Percentiles rank a stretch among this genome's conserved stretches.
Evolutionary conservation across 306 rosid species (phyloP).

Genomic region (Medicago ruthenica): DNA sequence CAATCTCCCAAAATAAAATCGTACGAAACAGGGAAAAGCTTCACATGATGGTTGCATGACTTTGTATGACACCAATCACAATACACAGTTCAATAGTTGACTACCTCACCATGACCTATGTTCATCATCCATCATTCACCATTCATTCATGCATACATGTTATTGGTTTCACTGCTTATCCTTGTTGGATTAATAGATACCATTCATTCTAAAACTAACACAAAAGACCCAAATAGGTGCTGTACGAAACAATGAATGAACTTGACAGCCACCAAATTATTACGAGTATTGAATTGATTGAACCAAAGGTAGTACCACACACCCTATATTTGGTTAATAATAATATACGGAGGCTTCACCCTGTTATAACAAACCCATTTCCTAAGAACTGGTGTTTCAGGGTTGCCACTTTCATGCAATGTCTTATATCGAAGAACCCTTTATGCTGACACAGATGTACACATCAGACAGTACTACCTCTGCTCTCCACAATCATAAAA

Average conservation of each 20-base stretch:
- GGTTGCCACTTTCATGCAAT: slow-evolving; percentile 44
- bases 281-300: slow-evolving; percentile 18
- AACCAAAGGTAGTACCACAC: slow-evolving; percentile 19
- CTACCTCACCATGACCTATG: slow-evolving; percentile 20
- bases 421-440: slow-evolving; percentile 34
- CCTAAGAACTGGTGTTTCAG: slow-evolving; percentile 51
- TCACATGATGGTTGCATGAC: slow-evolving; percentile 45
- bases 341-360: slow-evolving; percentile 20
- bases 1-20: slow-evolving; percentile 16
- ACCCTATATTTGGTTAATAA: slow-evolving; percentile 36
- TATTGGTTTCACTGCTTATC: slow-evolving; percentile 26
- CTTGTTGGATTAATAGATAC: background rate
- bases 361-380: slow-evolving; percentile 38
- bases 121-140: slow-evolving; percentile 29
- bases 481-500: slow-evolving; percentile 35
- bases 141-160: slow-evolving; percentile 32
- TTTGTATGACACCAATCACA: slow-evolving; percentile 35
- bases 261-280: slow-evolving; percentile 38
- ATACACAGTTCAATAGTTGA: slow-evolving; percentile 33
- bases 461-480: slow-evolving; percentile 17
- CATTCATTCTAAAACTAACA: slow-evolving; percentile 29
- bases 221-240: slow-evolving; percentile 45
- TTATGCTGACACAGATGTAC: slow-evolving; percentile 38
- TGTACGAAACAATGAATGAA: slow-evolving; percentile 40
- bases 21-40: slow-evolving; percentile 36